Evolutionary conservation across 176 grass and related monocot genomes (phyloP).

Genomic region (Carex kokanica): DNA sequence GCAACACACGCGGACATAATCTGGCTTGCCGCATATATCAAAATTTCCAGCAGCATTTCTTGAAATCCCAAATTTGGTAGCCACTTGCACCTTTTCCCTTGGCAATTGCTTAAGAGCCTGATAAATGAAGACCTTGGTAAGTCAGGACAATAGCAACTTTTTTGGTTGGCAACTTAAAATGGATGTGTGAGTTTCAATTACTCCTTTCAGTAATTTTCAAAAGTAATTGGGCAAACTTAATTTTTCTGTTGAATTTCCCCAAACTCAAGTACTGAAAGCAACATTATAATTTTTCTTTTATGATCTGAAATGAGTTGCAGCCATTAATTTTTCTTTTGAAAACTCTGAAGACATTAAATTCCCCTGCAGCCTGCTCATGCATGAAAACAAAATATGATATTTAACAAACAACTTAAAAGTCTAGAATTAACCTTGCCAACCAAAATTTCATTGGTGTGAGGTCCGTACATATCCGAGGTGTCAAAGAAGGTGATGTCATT

Average conservation of each 20-base stretch:
- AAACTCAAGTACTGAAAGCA: no score
- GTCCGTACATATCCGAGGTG: slow-evolving; percentile 41
- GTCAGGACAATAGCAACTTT: neutral
- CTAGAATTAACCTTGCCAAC: slow-evolving; percentile 32
- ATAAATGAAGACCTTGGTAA: neutral
- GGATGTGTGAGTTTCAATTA: no score
- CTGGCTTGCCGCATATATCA: slow-evolving; percentile 33
- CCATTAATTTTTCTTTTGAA: no score
- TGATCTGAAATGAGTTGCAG: no score
- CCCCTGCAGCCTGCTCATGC: no score
- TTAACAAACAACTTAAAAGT: neutral
- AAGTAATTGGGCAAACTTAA: no score
- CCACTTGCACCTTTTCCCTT: slow-evolving; percentile 34
- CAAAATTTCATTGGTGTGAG: slow-evolving; percentile 37
- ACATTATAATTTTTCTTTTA: no score
- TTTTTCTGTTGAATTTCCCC: no score
- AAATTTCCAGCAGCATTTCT: neutral
- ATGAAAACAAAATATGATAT: neutral
- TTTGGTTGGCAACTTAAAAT: neutral
- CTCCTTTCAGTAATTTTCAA: no score
- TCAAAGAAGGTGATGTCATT: slow-evolving; percentile 44
- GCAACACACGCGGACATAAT: slow-evolving; percentile 39
- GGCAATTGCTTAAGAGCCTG: slow-evolving; percentile 28
- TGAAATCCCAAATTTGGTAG: slow-evolving; percentile 40
- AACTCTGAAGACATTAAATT: no score